A percentile compares a stretch with the other conserved stretches of the same genome.
Conservation (phyloP, 805 yeast species). For the Cyberlindnera sargentensis region DNA sequence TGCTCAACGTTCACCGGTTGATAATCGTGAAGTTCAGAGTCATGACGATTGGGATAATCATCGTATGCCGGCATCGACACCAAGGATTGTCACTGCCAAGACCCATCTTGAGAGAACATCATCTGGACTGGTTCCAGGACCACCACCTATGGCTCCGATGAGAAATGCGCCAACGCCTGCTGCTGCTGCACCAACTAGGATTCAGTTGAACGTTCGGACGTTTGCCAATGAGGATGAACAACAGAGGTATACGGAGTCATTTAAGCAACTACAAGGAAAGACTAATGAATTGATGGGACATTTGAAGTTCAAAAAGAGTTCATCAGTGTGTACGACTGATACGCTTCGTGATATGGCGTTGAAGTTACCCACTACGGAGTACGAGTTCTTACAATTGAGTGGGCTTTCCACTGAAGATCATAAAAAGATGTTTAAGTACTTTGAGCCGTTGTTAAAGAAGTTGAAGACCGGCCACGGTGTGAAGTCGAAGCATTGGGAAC, state of each 20-base stretch:
- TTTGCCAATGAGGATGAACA: conserved; percentile 20
- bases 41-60: conserved; percentile 12
- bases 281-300: conserved; percentile 37
- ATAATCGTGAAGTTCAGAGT: conserved; percentile 1
- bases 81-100: conserved; percentile 19
- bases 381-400: conserved; percentile 36
- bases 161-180: conserved; percentile 3
- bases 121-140: conserved; percentile 8
- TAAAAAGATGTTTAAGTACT: conserved; percentile 29
- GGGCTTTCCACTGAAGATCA: conserved; percentile 21
- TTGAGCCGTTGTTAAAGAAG: conserved; percentile 29
- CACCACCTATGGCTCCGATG: conserved; percentile 6
- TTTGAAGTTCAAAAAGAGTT: conserved; percentile 28
- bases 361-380: conserved; percentile 43
- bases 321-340: conserved; percentile 30
- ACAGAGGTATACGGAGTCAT: conserved; percentile 11
- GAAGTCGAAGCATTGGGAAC: conserved; percentile 16
- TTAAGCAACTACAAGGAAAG: conserved; percentile 29
- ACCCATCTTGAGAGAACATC: conserved; percentile 19
- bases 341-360: conserved; percentile 49
- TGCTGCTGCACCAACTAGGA: conserved; percentile 13
- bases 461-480: conserved; percentile 11
- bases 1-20: neutral
- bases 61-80: conserved; percentile 19
- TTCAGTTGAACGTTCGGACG: conserved; percentile 13